Evolutionary conservation across 2,329 filamentous ascomycete genomes (phyloP), one percentile per base, ranked within the genome.

Genomic region (Endocalyx cinctus): DNA sequence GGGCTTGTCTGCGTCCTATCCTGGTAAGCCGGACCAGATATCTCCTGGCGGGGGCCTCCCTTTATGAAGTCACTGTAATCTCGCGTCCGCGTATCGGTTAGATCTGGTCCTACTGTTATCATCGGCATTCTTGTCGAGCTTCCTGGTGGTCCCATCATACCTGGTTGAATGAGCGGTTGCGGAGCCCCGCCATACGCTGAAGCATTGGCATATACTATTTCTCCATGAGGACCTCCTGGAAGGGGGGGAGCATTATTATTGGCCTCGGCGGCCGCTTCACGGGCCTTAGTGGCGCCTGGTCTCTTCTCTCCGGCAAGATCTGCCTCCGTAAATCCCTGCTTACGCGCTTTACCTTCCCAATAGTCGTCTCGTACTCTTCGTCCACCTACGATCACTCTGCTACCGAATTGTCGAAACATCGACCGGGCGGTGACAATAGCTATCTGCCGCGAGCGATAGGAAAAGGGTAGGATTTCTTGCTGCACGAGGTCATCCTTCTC

Each of bases 401-500:
- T 96, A 30, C 92, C 92, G 60, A 98, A 98, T 59, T 98, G 92
- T 27, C 92, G 82, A 62, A 97, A 98, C 92, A 98, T 98, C 49
- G 90, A 97, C 45, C 87, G 81, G 18, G 92, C 92, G 1, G 92
- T 97, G 27, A 98, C 92, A 42, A 98, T 96, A 32, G 92, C 92
- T 48, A 98, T 98, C 63, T 98, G 92, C 31, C 92, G 80, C n/a
- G 92, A 98, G 27, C 92, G 80, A 59, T 98, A 98, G 4, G 90
- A 96, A 60, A 97, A 98, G 0, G 92, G 92, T 14, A 98, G 69
- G 37, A 97, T 94, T 53, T 97, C 92, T 65, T 97, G 89, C 43
- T 82, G 74, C 30, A 98, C 95, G 12, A 98, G 71, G 53, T 97
- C 88, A 59, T 98, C 92, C 70, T 98, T 98, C 59, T 98, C 92